These are phyloP conservation scores for Fraxinus sp. DNA, from an alignment of 305 asterid genomes.

Conservation along the genomic window DNA sequence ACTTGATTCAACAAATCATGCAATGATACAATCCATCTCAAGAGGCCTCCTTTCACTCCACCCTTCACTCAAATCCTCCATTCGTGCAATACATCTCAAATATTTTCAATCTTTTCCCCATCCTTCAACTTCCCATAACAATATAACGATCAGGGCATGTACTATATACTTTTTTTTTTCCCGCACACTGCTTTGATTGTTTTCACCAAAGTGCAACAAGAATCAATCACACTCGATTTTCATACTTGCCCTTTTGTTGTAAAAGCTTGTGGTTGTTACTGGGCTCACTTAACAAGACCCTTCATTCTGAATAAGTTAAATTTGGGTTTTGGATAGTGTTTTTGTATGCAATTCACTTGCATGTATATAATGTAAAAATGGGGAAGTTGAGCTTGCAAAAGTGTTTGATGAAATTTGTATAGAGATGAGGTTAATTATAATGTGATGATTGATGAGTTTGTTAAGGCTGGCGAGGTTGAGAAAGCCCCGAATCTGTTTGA, in stretches of 20 bases:
- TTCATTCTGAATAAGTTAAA: conserved; percentile 54
- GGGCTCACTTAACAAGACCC: conserved; percentile 35
- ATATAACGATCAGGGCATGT: conserved; percentile 57
- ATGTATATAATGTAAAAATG: conserved; percentile 31
- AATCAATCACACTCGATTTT: conserved; percentile 51
- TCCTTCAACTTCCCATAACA: conserved; percentile 65
- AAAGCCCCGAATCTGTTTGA: conserved; percentile 54
- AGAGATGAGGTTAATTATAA: conserved; percentile 18
- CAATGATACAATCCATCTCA: conserved; percentile 40
- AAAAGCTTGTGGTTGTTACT: conserved; percentile 55
- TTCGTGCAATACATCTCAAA: conserved; percentile 45
- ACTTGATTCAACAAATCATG: too few species aligned
- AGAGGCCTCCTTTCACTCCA: conserved; percentile 48
- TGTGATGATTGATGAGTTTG: conserved; percentile 59
- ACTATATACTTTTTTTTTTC: conserved; percentile 44
- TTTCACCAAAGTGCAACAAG: conserved; percentile 50
- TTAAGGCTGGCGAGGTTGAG: conserved; percentile 54
- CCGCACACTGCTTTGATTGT: conserved; percentile 42
- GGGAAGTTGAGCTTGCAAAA: conserved; percentile 37
- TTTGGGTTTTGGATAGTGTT: conserved; percentile 57
- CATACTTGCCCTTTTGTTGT: conserved; percentile 69
- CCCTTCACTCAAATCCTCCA: conserved; percentile 54
- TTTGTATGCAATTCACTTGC: conserved; percentile 59
- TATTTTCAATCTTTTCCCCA: conserved; percentile 45
- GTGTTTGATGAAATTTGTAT: conserved; percentile 13